Evolutionary conservation across 176 grass and related monocot genomes (phyloP).

Genomic region (Calamus simplicifolius): DNA sequence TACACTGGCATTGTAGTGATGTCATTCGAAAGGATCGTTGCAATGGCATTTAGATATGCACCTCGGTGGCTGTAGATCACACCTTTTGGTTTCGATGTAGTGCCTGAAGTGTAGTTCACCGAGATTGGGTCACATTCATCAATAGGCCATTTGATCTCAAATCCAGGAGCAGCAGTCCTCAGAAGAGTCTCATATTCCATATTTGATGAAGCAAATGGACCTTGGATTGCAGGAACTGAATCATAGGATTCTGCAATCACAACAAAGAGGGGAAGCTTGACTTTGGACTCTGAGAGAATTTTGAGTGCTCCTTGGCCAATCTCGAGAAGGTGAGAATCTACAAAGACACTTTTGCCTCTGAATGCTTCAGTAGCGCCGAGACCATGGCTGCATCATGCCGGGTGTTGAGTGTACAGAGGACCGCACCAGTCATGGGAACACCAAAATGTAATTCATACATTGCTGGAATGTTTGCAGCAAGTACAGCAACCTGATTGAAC

Average conservation of each 20-base stretch:
- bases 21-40: conserved; percentile 31
- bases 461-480: conserved; percentile 36
- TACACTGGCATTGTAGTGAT: conserved; percentile 33
- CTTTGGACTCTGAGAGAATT: background rate
- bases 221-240: no score
- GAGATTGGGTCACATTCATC: conserved; percentile 34
- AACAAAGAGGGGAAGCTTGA: conserved; percentile 6
- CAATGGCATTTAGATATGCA: conserved; percentile 49
- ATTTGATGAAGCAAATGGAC: background rate
- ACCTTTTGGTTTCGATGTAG: conserved; percentile 40
- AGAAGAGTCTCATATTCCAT: conserved; percentile 29
- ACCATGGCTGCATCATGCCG: conserved; percentile 28
- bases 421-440: conserved; percentile 45
- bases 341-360: conserved; percentile 48
- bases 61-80: conserved; percentile 57
- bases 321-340: conserved; percentile 30
- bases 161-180: background rate
- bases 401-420: conserved; percentile 44
- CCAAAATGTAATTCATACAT: conserved; percentile 53
- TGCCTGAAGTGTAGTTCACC: conserved; percentile 51
- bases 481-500: conserved; percentile 26
- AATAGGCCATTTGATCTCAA: conserved; percentile 36
- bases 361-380: conserved; percentile 25
- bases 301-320: conserved; percentile 6
- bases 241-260: conserved; percentile 7